Base-by-base conservation (phyloP, 2,329 filamentous ascomycete species). In the Pseudocercospora musae region DNA sequence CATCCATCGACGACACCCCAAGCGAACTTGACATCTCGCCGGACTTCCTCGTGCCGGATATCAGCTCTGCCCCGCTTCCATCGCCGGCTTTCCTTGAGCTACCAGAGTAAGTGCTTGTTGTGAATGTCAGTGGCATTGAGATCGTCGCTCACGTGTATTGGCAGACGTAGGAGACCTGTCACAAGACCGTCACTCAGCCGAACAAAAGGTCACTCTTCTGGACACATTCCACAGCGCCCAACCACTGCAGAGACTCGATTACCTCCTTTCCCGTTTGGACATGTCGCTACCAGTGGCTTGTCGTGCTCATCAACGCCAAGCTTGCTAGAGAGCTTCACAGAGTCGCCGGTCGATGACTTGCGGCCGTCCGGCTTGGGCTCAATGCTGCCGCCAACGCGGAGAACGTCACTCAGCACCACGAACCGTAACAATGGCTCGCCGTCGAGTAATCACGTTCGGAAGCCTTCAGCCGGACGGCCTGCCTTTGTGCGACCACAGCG, bases 301-400 rank as follows among this genome's bases (percentile, higher is more conserved):
- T 66, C 71, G 62, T 73, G 72, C 53, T 82, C 85, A 46, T 85
- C 87, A 1, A 82, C 84, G 18, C 84, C 92, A 67, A 90, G 89
- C 15, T 77, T 95, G 50, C 87, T 88, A 69, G 91, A 96, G 74
- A 92, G 89, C 80, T 96, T 96, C 74, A 83, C 88, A 58, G 86
- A 89, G 68, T 95, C 92, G 11, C 90, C 93, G 2, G 87, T 89
- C 13, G 89, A 89, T 66, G 88, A 93, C 69, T 82, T 85, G 62
- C 80, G 84, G 58, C 85, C 86, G 37, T 84, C 85, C 58, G 84
- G 79, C 54, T 58, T 67, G 40, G 63, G 68, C 63, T 78, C 85
- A 50, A 81, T 86, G 68, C 81, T 83, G n/a, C 81, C 84, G 20
- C 82, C 87, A 20, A 87, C 86, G 52, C 88, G 89, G 71, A 82